Evolutionary conservation across 164 flowering plant species (phyloP), one percentile per base, ranked within the genome.

Genomic region (Umbilicus rupestris): DNA sequence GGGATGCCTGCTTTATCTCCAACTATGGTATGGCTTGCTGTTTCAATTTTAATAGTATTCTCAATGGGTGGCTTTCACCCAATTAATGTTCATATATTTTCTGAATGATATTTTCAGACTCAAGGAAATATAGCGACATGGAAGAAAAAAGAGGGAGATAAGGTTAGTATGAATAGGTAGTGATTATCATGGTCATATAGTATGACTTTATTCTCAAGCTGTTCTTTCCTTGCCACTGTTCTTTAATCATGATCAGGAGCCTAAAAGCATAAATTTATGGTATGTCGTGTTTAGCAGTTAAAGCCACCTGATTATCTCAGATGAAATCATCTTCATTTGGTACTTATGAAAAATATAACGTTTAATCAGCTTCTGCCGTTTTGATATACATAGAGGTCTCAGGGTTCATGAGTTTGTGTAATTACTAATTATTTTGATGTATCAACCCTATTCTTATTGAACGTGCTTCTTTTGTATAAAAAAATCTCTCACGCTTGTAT

Each of bases 1-100:
- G 79, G 68, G 63, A 85, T 85, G 89, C 89, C 89, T 30, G 89
- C 89, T 60, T 69, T 85, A 67, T 85, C 89, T 15, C 89, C 87
- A 46, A 85, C 89, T 37, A 85, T 85, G 89, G 89, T 85, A 79
- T 69, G 72, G 44, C 41, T 28, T n/a, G 24, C 39, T 29, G 30
- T 52, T 59, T 64, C n/a, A 31, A 59, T 19, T 17, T 46, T 39
- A 28, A n/a, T 5, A 63, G 19, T 57, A 46, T 60, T 31, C 39
- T 46, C 50, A 31, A 17, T 63, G 22, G 47, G 62, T 63, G 5
- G 39, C 39, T 39, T n/a, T 28, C 26, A 46, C 55, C 63, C 26
- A 3, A 33, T 16, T 66, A 35, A 5, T 47, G 63, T 41, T 28
- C 16, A 33, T 62, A 45, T 39, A 29, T 12, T 71, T 47, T 67